Evolutionary conservation across 2,329 filamentous ascomycete species (phyloP).

Genomic region (Pseudogymnoascus sp.): DNA sequence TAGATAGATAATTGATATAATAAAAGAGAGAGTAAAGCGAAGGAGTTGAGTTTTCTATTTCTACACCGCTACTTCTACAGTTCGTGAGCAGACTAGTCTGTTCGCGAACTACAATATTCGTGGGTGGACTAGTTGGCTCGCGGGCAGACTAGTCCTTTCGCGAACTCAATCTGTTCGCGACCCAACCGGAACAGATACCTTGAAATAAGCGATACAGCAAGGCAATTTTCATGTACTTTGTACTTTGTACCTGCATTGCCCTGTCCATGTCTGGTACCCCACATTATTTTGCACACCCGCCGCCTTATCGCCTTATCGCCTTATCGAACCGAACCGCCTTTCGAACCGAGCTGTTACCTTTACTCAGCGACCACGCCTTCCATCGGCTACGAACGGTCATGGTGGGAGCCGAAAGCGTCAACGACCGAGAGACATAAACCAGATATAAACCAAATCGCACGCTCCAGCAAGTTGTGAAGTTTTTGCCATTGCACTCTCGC

Average conservation of each 20-base stretch:
- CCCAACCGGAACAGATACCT: too few relatives aligned
- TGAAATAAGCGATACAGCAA: not conserved
- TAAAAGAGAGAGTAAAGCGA: too few relatives aligned
- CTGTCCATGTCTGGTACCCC: not conserved
- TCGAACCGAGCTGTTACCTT: not conserved
- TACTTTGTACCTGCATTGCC: not conserved
- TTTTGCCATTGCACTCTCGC: not conserved
- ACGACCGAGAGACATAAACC: not conserved
- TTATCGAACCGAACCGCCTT: not conserved
- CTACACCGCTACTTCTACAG: too few relatives aligned
- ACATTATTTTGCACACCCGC: not conserved
- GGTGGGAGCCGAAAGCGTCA: constrained; percentile 3
- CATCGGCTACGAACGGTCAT: constrained; percentile 6
- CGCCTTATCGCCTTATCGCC: not conserved
- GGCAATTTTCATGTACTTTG: not conserved
- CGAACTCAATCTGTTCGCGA: too few relatives aligned
- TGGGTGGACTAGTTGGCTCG: too few relatives aligned
- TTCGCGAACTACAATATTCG: too few relatives aligned
- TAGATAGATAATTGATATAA: too few relatives aligned
- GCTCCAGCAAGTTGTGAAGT: not conserved
- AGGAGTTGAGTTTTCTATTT: too few relatives aligned
- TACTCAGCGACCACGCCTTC: not conserved
- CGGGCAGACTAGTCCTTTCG: too few relatives aligned
- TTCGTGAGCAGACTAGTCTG: too few relatives aligned
- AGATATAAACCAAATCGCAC: not conserved